Conservation (phyloP, 345 rosid species). For the Firmiana major region DNA sequence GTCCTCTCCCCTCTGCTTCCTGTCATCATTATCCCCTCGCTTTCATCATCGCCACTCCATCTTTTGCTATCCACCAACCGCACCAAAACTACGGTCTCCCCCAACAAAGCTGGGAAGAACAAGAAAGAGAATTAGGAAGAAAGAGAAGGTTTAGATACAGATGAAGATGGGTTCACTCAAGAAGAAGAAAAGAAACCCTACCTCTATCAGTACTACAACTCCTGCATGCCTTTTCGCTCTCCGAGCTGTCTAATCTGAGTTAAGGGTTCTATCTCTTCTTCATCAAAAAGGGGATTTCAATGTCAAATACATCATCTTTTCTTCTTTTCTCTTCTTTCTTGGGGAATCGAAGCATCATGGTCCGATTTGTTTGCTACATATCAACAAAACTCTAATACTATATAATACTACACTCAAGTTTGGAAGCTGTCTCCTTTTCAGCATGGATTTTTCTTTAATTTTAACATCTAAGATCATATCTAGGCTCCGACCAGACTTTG, state of each 20-base stretch:
- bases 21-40: slow-evolving; percentile 43
- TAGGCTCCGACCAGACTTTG: neutral
- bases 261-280: slow-evolving; percentile 19
- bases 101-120: slow-evolving; percentile 11
- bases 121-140: no score
- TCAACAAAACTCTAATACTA: slow-evolving; percentile 8
- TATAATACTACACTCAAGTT: neutral
- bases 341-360: slow-evolving; percentile 68
- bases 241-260: neutral
- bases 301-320: slow-evolving; percentile 11
- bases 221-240: neutral
- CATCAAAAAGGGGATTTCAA: slow-evolving; percentile 11
- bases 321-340: slow-evolving; percentile 23
- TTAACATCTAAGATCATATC: neutral
- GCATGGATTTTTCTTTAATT: slow-evolving; percentile 2
- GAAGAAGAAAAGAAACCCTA: slow-evolving; percentile 49
- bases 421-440: neutral
- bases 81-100: slow-evolving; percentile 18
- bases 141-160: neutral
- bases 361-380: slow-evolving; percentile 41
- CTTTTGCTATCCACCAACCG: slow-evolving; percentile 31
- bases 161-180: slow-evolving; percentile 30
- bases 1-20: slow-evolving; percentile 37
- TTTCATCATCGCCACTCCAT: slow-evolving; percentile 26
- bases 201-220: no score